Percentiles rank a stretch among this genome's conserved stretches.
Evolutionary conservation across 495 filamentous ascomycete species (phyloP).

Genomic region (Penicillium herquei): DNA sequence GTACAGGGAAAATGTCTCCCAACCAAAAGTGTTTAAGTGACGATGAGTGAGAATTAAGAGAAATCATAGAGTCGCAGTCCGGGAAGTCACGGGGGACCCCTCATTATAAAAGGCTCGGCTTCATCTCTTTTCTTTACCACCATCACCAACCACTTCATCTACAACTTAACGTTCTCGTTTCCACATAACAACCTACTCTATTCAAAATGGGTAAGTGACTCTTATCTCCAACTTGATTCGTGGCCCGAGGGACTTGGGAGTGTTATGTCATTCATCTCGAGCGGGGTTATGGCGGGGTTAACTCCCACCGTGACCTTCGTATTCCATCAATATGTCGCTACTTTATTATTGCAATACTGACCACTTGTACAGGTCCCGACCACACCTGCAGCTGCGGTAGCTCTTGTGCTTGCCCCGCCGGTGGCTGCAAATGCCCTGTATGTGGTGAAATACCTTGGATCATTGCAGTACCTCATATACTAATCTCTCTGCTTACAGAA

Average conservation of each 20-base stretch:
- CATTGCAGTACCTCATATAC: slow-evolving; percentile 1
- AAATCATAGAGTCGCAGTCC: background rate
- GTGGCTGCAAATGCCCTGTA: slow-evolving; percentile 47
- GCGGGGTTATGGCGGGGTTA: slow-evolving; percentile 31
- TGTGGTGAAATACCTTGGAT: slow-evolving; percentile 7
- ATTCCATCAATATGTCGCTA: slow-evolving; percentile 1
- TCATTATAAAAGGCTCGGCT: slow-evolving; percentile 17
- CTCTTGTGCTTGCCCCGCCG: slow-evolving; percentile 49
- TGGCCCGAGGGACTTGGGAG: background rate
- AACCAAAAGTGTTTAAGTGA: background rate
- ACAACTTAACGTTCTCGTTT: background rate
- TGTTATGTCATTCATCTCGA: background rate
- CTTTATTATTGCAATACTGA: slow-evolving; percentile 18
- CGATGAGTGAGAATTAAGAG: slow-evolving; percentile 1
- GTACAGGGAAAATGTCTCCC: background rate
- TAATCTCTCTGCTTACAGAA: slow-evolving; percentile 23
- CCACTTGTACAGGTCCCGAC: slow-evolving; percentile 28
- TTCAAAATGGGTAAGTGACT: slow-evolving; percentile 27
- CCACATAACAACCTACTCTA: background rate
- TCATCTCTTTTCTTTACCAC: slow-evolving; percentile 6
- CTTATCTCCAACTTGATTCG: background rate
- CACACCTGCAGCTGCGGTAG: slow-evolving; percentile 46
- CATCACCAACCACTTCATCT: slow-evolving; percentile 5
- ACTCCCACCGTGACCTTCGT: background rate
- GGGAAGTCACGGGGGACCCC: slow-evolving; percentile 24